phyloP scores from a whole-genome alignment of 768 basidiomycete genomes.

The Udeniomyces megalosporus region DNA sequence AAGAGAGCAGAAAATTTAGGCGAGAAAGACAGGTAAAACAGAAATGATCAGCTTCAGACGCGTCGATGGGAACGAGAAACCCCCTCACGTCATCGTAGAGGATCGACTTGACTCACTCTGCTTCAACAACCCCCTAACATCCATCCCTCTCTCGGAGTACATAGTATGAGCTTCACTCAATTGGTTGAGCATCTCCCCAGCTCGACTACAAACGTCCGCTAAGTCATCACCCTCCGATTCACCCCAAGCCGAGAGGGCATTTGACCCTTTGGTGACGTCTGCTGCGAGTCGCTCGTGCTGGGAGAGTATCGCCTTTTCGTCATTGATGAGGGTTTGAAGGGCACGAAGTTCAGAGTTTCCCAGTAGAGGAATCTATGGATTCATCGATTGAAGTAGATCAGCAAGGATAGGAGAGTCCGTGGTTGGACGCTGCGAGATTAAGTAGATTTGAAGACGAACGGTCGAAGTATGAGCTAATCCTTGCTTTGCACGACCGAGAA shows the following conservation, averaged over 20 bases:
- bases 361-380: conserved; percentile 45
- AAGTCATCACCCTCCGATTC: conserved; percentile 40
- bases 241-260: conserved; percentile 28
- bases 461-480: not conserved
- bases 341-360: conserved; percentile 63
- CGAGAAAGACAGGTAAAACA: no score
- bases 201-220: conserved; percentile 47
- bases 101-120: no score
- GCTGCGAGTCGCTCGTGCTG: not conserved
- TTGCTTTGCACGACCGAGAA: not conserved
- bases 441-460: not conserved
- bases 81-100: no score
- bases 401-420: not conserved
- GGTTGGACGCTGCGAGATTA: not conserved
- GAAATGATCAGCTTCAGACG: no score
- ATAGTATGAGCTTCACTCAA: conserved; percentile 21
- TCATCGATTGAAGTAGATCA: not conserved
- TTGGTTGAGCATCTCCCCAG: conserved; percentile 49
- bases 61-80: no score
- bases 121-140: conserved; percentile 59
- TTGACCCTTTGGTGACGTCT: not conserved
- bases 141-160: conserved; percentile 54
- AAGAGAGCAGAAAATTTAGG: no score
- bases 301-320: conserved; percentile 65
- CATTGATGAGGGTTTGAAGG: conserved; percentile 73